Conservation (phyloP, 345 rosid genomes). For the Murraya paniculata region DNA sequence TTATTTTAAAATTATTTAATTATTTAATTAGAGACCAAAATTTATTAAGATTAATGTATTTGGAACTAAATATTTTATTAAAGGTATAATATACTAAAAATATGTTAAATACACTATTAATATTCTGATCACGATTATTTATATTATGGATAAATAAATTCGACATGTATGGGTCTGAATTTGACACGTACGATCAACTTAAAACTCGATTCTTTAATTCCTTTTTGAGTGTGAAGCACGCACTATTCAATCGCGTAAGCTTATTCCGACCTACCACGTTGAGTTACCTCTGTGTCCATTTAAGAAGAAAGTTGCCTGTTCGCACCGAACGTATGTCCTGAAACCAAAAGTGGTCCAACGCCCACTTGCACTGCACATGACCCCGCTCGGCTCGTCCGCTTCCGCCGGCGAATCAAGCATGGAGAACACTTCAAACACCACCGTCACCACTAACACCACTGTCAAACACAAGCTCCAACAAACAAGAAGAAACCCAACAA, state of each 20-base stretch:
- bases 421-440: constrained; percentile 20
- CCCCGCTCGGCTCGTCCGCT: constrained; percentile 12
- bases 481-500: not conserved
- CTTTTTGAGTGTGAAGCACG: not conserved
- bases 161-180: no score
- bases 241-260: not conserved
- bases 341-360: not conserved
- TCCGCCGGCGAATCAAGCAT: constrained; percentile 18
- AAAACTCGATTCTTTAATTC: not conserved
- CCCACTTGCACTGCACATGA: constrained; percentile 7
- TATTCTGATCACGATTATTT: no score
- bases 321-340: not conserved
- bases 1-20: no score
- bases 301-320: not conserved
- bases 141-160: no score
- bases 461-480: constrained; percentile 12
- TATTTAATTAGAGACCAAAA: no score
- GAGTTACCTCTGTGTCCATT: not conserved
- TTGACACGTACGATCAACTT: not conserved
- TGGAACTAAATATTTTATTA: no score
- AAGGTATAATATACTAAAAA: no score
- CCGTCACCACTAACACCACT: not conserved
- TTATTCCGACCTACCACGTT: not conserved
- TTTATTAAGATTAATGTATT: no score
- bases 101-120: no score